A percentile compares a stretch with the other conserved stretches of the same genome.
phyloP scores from a whole-genome alignment of 805 yeast genomes.

The Myxozyma melibiosi region DNA sequence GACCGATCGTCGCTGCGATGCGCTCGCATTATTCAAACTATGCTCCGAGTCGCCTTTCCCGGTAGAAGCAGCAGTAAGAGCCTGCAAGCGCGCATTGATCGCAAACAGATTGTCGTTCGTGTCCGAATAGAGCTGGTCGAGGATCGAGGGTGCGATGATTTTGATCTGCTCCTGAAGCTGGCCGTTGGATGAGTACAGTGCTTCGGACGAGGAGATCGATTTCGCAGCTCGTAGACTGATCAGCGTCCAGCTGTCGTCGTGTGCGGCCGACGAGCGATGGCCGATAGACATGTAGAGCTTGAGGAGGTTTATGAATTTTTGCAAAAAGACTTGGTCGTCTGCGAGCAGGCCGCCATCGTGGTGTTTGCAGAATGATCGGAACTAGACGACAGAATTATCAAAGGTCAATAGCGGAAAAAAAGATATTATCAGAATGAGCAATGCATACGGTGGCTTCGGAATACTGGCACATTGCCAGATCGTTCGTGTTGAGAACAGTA shows the following conservation, averaged over 20 bases:
- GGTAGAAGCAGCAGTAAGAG: too few relatives aligned
- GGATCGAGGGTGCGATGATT: conserved; percentile 22
- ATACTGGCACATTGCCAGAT: conserved; percentile 60
- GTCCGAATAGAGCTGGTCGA: conserved; percentile 16
- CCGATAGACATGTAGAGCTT: conserved; percentile 33
- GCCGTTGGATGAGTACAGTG: conserved; percentile 18
- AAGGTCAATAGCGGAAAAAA: background rate
- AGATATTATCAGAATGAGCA: background rate
- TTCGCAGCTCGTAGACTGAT: conserved; percentile 25
- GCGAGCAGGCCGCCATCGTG: conserved; percentile 65
- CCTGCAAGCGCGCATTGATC: conserved; percentile 1
- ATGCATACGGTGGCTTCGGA: conserved; percentile 41
- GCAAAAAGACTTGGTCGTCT: conserved; percentile 64
- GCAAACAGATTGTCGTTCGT: conserved; percentile 6
- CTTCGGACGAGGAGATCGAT: conserved; percentile 31
- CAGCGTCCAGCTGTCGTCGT: conserved; percentile 17
- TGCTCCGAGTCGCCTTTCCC: background rate
- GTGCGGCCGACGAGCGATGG: background rate
- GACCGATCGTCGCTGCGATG: background rate
- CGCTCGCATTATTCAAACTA: background rate
- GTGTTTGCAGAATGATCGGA: conserved; percentile 48
- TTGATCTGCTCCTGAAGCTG: conserved; percentile 24
- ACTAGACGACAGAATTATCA: conserved; percentile 17
- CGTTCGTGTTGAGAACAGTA: conserved; percentile 56
- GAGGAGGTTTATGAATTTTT: conserved; percentile 47